Evolutionary conservation across 768 basidiomycete genomes (phyloP).

Genomic region (Mycena chlorophos): DNA sequence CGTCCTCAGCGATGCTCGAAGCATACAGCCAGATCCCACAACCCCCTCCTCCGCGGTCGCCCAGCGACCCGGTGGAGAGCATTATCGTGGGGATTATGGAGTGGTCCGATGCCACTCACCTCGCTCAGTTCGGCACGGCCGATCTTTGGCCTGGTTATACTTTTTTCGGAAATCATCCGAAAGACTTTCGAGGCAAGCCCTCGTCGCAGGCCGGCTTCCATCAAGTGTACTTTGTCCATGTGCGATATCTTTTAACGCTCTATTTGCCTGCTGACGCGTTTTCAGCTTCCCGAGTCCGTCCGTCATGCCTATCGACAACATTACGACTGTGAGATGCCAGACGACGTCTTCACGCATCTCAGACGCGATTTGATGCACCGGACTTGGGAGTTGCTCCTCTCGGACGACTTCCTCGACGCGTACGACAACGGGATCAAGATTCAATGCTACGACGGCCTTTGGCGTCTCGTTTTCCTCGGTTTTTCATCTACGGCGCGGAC

Average conservation of each 20-base stretch:
- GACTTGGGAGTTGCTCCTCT: slow-evolving; percentile 24
- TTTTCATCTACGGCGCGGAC: slow-evolving; percentile 30
- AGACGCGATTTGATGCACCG: slow-evolving; percentile 27
- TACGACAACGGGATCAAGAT: slow-evolving; percentile 25
- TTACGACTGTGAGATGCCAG: neutral
- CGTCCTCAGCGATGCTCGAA: slow-evolving; percentile 7
- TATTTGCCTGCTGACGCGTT: neutral
- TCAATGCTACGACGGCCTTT: slow-evolving; percentile 24
- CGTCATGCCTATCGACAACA: neutral
- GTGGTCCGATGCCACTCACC: slow-evolving; percentile 27
- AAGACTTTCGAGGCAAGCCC: neutral
- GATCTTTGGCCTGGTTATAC: slow-evolving; percentile 20
- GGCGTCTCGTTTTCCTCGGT: slow-evolving; percentile 24
- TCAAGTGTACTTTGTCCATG: neutral
- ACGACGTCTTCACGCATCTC: neutral
- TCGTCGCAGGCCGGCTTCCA: slow-evolving; percentile 1
- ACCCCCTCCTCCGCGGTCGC: slow-evolving; percentile 1
- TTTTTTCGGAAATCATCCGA: too few relatives aligned
- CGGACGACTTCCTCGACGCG: slow-evolving; percentile 26
- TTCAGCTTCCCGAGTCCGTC: neutral
- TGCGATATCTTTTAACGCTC: neutral
- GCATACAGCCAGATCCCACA: slow-evolving; percentile 11
- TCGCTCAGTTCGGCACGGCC: slow-evolving; percentile 21
- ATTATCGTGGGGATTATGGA: slow-evolving; percentile 24
- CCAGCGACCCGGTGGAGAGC: slow-evolving; percentile 8